Conservation (phyloP, 768 basidiomycete species). For the Mycena epipterygia region DNA sequence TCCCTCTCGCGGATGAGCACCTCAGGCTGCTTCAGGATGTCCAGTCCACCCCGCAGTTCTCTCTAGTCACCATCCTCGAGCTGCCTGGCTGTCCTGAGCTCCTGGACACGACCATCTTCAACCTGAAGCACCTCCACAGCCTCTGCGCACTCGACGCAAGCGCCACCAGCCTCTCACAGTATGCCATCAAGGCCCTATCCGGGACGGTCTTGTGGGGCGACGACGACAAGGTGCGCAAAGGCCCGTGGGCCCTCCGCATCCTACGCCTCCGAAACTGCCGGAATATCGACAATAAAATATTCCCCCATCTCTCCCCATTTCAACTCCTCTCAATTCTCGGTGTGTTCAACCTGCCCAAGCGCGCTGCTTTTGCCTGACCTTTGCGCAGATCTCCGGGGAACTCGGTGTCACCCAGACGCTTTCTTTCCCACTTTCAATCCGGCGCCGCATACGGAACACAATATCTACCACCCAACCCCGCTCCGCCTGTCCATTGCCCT, state of each 20-base stretch:
- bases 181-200: conserved; percentile 67
- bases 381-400: conserved; percentile 63
- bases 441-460: conserved; percentile 40
- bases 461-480: conserved; percentile 60
- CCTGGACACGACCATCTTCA: conserved; percentile 67
- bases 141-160: conserved; percentile 78
- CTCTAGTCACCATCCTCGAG: conserved; percentile 75
- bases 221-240: conserved; percentile 51
- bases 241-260: conserved; percentile 72
- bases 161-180: conserved; percentile 62
- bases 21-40: conserved; percentile 71
- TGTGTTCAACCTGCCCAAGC: conserved; percentile 46
- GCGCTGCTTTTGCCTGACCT: conserved; percentile 23
- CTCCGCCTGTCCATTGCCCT: conserved; percentile 50
- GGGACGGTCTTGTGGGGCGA: conserved; percentile 59
- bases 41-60: conserved; percentile 66
- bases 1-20: conserved; percentile 69
- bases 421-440: conserved; percentile 42
- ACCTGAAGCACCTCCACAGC: conserved; percentile 64
- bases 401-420: conserved; percentile 50
- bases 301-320: conserved; percentile 59
- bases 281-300: conserved; percentile 59
- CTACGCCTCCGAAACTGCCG: conserved; percentile 69
- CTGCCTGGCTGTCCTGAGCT: conserved; percentile 69
- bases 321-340: conserved; percentile 74